A percentile compares a stretch with the other conserved stretches of the same genome.
Evolutionary conservation across 2,329 filamentous ascomycete genomes (phyloP).

Genomic region (Sclerotinia trifoliorum): DNA sequence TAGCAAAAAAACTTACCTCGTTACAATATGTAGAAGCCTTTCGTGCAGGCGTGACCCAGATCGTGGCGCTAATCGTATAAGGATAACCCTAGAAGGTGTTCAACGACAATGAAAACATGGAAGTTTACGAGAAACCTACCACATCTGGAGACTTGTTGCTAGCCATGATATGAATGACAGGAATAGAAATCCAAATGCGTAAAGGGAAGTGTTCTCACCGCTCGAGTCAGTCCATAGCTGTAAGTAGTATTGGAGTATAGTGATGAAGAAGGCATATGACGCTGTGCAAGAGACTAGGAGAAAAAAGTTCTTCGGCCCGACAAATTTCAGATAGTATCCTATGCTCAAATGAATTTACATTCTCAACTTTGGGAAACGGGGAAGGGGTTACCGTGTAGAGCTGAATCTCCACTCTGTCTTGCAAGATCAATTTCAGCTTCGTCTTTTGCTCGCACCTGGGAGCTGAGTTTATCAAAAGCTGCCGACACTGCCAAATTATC

Average conservation of each 20-base stretch:
- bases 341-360: background rate
- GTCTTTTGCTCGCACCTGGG: constrained; percentile 26
- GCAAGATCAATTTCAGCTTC: constrained; percentile 32
- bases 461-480: constrained; percentile 26
- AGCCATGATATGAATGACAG: constrained; percentile 14
- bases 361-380: background rate
- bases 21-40: constrained; percentile 39
- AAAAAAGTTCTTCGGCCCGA: constrained; percentile 10
- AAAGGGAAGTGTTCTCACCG: background rate
- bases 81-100: constrained; percentile 2
- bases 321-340: constrained; percentile 18
- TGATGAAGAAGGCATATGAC: constrained; percentile 13
- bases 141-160: constrained; percentile 11
- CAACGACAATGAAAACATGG: background rate
- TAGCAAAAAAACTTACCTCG: constrained; percentile 30
- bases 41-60: constrained; percentile 41
- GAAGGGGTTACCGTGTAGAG: constrained; percentile 30
- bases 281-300: background rate
- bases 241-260: constrained; percentile 8
- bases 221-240: constrained; percentile 6
- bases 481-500: constrained; percentile 22
- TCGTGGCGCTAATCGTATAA: constrained; percentile 41
- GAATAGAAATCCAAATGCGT: background rate
- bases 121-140: background rate
- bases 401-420: constrained; percentile 31